Percentiles rank a stretch among this genome's conserved stretches.
phyloP scores from a whole-genome alignment of 2,329 filamentous ascomycete genomes.

The Ophiostoma sp. region DNA sequence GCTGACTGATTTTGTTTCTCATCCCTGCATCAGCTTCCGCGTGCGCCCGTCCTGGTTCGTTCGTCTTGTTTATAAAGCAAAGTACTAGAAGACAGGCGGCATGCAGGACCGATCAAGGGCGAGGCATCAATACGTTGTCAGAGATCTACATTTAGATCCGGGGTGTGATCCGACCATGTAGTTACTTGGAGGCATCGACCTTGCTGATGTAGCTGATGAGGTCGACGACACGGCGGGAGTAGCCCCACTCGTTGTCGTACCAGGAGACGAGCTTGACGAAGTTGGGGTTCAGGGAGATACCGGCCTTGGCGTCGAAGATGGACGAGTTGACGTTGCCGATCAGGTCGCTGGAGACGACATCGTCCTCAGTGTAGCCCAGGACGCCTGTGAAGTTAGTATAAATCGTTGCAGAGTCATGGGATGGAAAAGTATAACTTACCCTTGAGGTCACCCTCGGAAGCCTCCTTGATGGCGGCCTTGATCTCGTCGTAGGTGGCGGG shows the following conservation, averaged over 20 bases:
- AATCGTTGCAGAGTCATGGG: too few relatives aligned
- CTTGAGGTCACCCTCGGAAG: conserved; percentile 77
- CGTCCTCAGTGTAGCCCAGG: conserved; percentile 93
- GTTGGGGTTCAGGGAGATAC: conserved; percentile 97
- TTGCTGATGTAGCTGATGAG: conserved; percentile 73
- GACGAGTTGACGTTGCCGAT: conserved; percentile 90
- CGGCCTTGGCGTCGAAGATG: conserved; percentile 99
- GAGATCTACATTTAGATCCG: conserved; percentile 19
- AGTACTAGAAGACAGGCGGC: neutral
- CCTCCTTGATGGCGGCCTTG: conserved; percentile 85
- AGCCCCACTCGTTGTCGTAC: conserved; percentile 99
- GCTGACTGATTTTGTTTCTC: neutral
- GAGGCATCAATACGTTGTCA: too few relatives aligned
- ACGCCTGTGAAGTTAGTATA: conserved; percentile 44
- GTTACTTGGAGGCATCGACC: conserved; percentile 58
- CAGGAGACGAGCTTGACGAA: conserved; percentile 98
- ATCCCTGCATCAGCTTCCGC: neutral
- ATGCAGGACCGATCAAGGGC: neutral
- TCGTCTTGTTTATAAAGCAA: conserved; percentile 8
- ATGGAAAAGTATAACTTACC: conserved; percentile 32
- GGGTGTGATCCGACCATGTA: conserved; percentile 22
- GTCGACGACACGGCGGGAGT: conserved; percentile 91
- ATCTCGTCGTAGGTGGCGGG: conserved; percentile 80
- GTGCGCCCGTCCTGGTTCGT: neutral
- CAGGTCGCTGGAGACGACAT: conserved; percentile 88